Conservation (phyloP, 1,284 basidiomycete genomes). For the Rhodotorula sp. region DNA sequence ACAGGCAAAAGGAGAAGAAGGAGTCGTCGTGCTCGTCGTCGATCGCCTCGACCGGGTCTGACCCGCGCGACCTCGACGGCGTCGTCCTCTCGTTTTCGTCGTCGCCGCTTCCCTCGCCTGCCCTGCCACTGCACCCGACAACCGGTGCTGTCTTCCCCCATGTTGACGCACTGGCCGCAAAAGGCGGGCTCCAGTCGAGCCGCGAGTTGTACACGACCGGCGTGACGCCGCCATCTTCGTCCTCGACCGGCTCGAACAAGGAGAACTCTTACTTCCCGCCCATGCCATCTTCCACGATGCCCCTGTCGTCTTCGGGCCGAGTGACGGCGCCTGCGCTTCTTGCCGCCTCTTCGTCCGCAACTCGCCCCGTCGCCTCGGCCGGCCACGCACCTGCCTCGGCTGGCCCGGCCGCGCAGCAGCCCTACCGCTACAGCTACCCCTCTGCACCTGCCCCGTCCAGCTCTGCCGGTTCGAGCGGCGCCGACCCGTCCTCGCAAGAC, state of each 20-base stretch:
- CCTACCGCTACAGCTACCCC: constrained; percentile 1
- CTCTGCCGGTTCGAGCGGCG: not conserved
- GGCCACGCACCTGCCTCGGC: not conserved
- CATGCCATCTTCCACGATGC: not conserved
- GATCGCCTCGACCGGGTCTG: constrained; percentile 20
- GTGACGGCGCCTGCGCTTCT: not conserved
- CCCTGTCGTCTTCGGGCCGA: not conserved
- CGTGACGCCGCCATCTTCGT: not conserved
- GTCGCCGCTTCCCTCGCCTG: constrained; percentile 20
- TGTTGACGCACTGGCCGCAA: not conserved
- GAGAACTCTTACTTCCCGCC: constrained; percentile 17
- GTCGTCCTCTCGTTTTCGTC: constrained; percentile 35
- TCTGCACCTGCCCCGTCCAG: not conserved
- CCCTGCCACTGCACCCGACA: not conserved
- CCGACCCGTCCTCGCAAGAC: not conserved
- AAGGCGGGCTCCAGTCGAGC: not conserved
- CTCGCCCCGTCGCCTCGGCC: not conserved
- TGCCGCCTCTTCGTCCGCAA: not conserved
- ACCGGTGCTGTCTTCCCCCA: not conserved
- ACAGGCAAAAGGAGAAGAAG: constrained; percentile 43
- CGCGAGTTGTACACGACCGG: constrained; percentile 1
- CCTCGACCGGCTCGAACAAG: constrained; percentile 17
- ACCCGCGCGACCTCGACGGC: constrained; percentile 35
- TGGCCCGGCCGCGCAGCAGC: not conserved
- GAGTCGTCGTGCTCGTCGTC: constrained; percentile 29